Base-by-base conservation (phyloP, 768 basidiomycete genomes). In the Lanmaoa rubissima region DNA sequence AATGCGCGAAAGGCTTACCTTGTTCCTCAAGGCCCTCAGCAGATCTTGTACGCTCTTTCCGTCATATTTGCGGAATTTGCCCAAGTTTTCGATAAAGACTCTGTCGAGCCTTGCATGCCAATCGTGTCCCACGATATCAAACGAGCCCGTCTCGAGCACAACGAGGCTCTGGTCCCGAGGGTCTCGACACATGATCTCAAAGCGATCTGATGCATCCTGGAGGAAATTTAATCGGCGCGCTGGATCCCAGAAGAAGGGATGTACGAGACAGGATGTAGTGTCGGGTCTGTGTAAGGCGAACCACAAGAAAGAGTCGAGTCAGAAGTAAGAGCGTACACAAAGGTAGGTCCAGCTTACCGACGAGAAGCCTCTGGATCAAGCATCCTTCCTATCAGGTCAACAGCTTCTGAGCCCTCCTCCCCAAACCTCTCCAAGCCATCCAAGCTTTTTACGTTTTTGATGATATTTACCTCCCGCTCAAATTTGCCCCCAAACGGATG, bases 31-130 rank as follows among this genome's bases (percentile, higher is more conserved):
- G 5, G 97, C 97, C 50, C 97, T 82, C 47, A 99, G 71, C 10
- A 99, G 74, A 75, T 99, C 97, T 61, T 97, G 90, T 11, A 98
- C 89, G 51, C 88, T 90, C 66, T 78, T 78, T 19, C 90, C 92
- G 67, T 98, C 93, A 67, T 99, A 99, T 73, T 98, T 99, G 63
- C 97, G 80, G 74, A 94, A 98, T 72, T 98, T 98, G 52, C 96
- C 95, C 51, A 99, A 74, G 69, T 94, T 98, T 58, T 96, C 95
- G 51, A 94, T 86, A 72, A 99, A 92, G 13, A 87, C 76, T 63
- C 87, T 92, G 76, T 98, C 95, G 44, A 98, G 78, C 41, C 87
- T 82, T 14, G 83, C 70, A 58, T 89, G 85, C 97, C 97, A 99
- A 73, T 98, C 96, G 55, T 82, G 81, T 24, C 94, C 94, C 3